Conservation (phyloP, 2,329 filamentous ascomycete species). For the Hypoxylon sp. region DNA sequence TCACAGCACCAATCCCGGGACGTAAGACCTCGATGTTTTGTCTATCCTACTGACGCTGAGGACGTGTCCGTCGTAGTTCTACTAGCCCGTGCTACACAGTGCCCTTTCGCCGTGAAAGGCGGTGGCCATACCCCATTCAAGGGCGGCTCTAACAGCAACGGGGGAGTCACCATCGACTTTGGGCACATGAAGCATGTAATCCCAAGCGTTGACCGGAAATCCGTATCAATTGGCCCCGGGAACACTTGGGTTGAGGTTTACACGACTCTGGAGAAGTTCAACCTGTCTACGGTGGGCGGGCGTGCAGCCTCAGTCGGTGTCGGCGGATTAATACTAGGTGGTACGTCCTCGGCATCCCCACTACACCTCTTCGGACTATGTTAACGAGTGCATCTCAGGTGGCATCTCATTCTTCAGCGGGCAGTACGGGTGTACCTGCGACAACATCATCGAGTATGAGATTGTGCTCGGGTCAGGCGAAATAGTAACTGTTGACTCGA, state of each 20-base stretch:
- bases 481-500: slow-evolving; percentile 37
- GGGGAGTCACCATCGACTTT: slow-evolving; percentile 50
- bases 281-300: slow-evolving; percentile 54
- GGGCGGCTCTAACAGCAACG: slow-evolving; percentile 47
- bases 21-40: slow-evolving; percentile 41
- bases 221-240: slow-evolving; percentile 54
- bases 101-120: slow-evolving; percentile 52
- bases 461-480: slow-evolving; percentile 44
- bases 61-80: slow-evolving; percentile 49
- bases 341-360: slow-evolving; percentile 7
- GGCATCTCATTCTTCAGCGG: slow-evolving; percentile 52
- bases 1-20: slow-evolving; percentile 33
- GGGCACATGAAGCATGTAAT: slow-evolving; percentile 43
- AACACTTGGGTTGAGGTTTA: slow-evolving; percentile 57
- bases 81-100: slow-evolving; percentile 45
- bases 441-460: slow-evolving; percentile 55
- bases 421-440: slow-evolving; percentile 50
- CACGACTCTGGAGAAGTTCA: slow-evolving; percentile 49
- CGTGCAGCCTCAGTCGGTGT: slow-evolving; percentile 55
- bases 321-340: slow-evolving; percentile 54
- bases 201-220: slow-evolving; percentile 44
- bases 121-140: slow-evolving; percentile 52
- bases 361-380: neutral
- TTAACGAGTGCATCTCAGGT: slow-evolving; percentile 36
- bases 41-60: slow-evolving; percentile 44